Evolutionary conservation across 495 filamentous ascomycete genomes (phyloP).

Genomic region (Penicillium odoratum): DNA sequence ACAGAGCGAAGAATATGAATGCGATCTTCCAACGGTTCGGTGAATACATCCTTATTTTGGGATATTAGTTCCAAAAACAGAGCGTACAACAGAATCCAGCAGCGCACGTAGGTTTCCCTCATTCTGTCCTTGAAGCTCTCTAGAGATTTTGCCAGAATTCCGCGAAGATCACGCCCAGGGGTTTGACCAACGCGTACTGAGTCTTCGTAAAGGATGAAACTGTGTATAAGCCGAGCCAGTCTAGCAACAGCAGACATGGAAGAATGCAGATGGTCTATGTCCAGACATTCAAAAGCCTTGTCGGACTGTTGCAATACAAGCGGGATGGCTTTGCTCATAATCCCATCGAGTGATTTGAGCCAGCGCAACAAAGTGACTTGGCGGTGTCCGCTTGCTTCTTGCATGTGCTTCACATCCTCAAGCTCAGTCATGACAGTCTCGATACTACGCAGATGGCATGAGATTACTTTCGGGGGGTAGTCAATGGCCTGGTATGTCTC

Average conservation of each 20-base stretch:
- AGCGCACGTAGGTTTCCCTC: constrained; percentile 84
- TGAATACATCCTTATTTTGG: constrained; percentile 63
- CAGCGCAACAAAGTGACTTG: constrained; percentile 67
- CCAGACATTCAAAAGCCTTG: constrained; percentile 78
- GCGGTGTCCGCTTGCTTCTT: constrained; percentile 60
- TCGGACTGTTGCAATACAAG: constrained; percentile 62
- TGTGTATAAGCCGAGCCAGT: constrained; percentile 70
- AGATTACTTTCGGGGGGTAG: constrained; percentile 82
- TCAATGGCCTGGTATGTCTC: constrained; percentile 83
- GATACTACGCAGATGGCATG: constrained; percentile 80
- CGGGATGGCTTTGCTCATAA: constrained; percentile 64
- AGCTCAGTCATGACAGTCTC: constrained; percentile 77
- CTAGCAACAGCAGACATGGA: constrained; percentile 68
- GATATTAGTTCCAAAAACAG: constrained; percentile 72
- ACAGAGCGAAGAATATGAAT: constrained; percentile 73
- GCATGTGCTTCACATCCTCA: constrained; percentile 59
- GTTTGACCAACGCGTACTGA: constrained; percentile 72
- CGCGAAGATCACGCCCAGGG: constrained; percentile 40
- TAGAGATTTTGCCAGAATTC: constrained; percentile 43
- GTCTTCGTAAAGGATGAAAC: constrained; percentile 78
- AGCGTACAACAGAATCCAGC: constrained; percentile 77
- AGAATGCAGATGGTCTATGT: constrained; percentile 69
- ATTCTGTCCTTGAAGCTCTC: constrained; percentile 68
- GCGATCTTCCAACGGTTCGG: constrained; percentile 63
- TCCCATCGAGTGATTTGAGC: constrained; percentile 74